Conservation (phyloP, 2,329 filamentous ascomycete genomes). For the Clarireedia homoeocarpa region DNA sequence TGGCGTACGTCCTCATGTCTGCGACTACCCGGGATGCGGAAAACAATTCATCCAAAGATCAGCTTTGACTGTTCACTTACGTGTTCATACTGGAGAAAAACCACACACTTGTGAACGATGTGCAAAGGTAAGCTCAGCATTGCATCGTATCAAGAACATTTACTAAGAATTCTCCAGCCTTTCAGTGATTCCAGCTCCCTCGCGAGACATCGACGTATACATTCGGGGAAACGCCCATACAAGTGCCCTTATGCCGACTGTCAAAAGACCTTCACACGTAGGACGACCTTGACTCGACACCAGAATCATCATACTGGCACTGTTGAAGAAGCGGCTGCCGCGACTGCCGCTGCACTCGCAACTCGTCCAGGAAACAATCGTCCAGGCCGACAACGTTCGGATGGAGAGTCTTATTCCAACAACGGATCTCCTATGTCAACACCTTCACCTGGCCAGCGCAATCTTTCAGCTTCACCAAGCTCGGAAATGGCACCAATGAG, state of each 20-base stretch:
- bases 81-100: slow-evolving; percentile 96
- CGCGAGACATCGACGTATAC: slow-evolving; percentile 86
- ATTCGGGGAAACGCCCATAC: slow-evolving; percentile 92
- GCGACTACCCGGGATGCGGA: slow-evolving; percentile 79
- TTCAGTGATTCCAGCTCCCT: slow-evolving; percentile 96
- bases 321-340: slow-evolving; percentile 84
- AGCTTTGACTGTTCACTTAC: slow-evolving; percentile 87
- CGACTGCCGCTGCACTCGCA: slow-evolving; percentile 79
- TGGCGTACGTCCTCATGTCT: slow-evolving; percentile 83
- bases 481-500: slow-evolving; percentile 64
- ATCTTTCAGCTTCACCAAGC: slow-evolving; percentile 71
- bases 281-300: slow-evolving; percentile 89
- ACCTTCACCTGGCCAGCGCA: slow-evolving; percentile 73
- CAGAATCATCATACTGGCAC: slow-evolving; percentile 95
- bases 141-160: slow-evolving; percentile 8
- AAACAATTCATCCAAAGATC: slow-evolving; percentile 98
- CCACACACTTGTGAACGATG: slow-evolving; percentile 96
- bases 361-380: slow-evolving; percentile 32
- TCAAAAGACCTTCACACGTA: slow-evolving; percentile 95
- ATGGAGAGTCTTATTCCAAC: slow-evolving; percentile 63
- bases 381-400: slow-evolving; percentile 51
- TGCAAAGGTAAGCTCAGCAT: slow-evolving; percentile 62
- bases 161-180: slow-evolving; percentile 48
- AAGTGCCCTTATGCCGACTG: slow-evolving; percentile 97
- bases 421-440: slow-evolving; percentile 70